phyloP scores from a whole-genome alignment of 2,329 filamentous ascomycete genomes.

The Colletotrichum salicis region DNA sequence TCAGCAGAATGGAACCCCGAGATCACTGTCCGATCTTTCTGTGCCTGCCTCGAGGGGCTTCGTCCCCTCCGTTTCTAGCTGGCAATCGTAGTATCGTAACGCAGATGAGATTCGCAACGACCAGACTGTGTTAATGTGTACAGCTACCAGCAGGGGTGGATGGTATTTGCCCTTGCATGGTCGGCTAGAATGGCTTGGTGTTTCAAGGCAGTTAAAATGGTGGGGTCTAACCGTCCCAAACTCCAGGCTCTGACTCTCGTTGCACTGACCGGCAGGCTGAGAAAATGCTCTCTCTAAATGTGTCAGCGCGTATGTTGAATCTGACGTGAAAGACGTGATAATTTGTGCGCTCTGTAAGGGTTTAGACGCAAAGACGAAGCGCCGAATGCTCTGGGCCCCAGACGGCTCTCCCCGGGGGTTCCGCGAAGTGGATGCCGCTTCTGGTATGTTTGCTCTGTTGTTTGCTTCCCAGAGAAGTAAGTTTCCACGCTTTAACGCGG shows the following conservation, averaged over 20 bases:
- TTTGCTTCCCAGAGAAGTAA: not conserved
- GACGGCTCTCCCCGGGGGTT: not conserved
- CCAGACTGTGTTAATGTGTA: not conserved
- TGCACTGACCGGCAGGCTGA: not conserved
- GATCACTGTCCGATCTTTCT: slow-evolving; percentile 10
- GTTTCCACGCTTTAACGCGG: not conserved
- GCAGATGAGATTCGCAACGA: slow-evolving; percentile 3
- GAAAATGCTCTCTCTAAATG: not conserved
- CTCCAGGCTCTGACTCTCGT: slow-evolving; percentile 5
- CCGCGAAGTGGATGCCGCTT: not conserved
- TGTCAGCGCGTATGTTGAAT: not conserved
- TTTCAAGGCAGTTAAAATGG: slow-evolving; percentile 25
- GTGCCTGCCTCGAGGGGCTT: not conserved
- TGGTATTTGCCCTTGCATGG: slow-evolving; percentile 23
- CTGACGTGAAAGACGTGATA: slow-evolving; percentile 3
- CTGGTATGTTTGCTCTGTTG: not conserved
- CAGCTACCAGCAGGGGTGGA: not conserved
- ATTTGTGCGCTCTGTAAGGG: slow-evolving; percentile 2
- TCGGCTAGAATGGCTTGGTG: slow-evolving; percentile 23
- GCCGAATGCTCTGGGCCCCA: not conserved
- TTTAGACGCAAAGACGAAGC: not conserved
- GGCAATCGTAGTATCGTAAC: not conserved
- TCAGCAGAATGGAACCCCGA: slow-evolving; percentile 5
- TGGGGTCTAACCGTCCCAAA: slow-evolving; percentile 9
- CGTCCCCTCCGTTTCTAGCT: not conserved